Percentiles rank a stretch among this genome's conserved stretches.
Evolutionary conservation across 176 grass and related monocot species (phyloP).

Genomic region (Oropetium thomaeum): DNA sequence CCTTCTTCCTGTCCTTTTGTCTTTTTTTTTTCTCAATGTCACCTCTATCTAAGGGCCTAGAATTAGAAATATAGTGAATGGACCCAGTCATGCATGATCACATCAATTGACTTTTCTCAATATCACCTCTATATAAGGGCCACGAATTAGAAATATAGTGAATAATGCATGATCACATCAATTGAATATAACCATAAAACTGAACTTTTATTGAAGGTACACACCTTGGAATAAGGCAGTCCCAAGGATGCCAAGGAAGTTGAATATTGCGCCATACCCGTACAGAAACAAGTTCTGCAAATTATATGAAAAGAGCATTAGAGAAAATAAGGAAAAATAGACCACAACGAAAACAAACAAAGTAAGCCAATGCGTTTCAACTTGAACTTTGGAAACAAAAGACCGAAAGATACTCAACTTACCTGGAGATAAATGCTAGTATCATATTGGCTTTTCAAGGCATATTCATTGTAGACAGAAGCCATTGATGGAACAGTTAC

Average conservation of each 20-base stretch:
- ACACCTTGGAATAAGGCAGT: conserved; percentile 90
- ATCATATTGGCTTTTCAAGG: conserved; percentile 97
- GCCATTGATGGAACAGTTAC: conserved; percentile 96
- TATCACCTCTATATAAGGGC: neutral
- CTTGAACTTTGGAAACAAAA: conserved; percentile 11
- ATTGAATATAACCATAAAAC: neutral
- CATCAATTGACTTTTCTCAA: no score
- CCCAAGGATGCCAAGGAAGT: conserved; percentile 88
- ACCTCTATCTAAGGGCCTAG: neutral
- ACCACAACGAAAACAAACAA: neutral
- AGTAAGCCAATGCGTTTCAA: neutral
- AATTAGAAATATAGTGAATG: neutral
- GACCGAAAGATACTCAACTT: neutral
- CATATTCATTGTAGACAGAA: conserved; percentile 98
- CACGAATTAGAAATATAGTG: neutral
- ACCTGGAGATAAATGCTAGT: conserved; percentile 99
- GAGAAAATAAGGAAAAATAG: neutral
- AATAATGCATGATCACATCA: neutral
- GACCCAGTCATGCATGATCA: neutral
- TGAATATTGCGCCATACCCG: conserved; percentile 98
- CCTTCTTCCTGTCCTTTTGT: neutral
- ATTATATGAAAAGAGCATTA: conserved; percentile 19
- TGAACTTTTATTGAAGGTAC: conserved; percentile 17
- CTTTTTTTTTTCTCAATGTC: neutral
- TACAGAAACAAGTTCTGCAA: conserved; percentile 93